Base-by-base conservation (phyloP, 768 basidiomycete genomes). In the Neoboletus brunneissimus region DNA sequence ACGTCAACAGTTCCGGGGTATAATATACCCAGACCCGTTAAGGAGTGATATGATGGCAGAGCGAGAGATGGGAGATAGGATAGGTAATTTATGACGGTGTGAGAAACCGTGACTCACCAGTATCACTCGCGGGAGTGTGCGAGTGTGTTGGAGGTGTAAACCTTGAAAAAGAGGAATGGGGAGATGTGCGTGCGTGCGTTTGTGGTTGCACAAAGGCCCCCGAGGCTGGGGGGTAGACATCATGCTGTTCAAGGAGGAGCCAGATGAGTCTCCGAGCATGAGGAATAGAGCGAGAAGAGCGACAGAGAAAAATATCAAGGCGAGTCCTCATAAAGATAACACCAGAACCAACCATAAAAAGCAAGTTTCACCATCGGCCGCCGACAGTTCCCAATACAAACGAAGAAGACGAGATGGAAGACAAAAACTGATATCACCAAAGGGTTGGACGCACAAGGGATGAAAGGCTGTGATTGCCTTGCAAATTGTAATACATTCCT, bases 51-150 rank as follows among this genome's bases (percentile, higher is more conserved):
- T 12, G 25, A 37, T 23, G 2, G 4, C 8, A 20, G 15, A 37
- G n/a, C 10, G 27, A 4, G n/a, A 53, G n/a, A 23, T 6, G 12
- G 35, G 12, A 45, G 16, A 56, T 25, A 27, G 5, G n/a, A 42
- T 9, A n/a, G 12, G 16, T 5, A 10, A 20, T 2, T 44, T n/a
- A n/a, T 13, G 35, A 37, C 23, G 38, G 5, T 0, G 18, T 13
- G 44, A 47, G 31, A 56, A 48, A 43, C 3, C 1, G 18, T 22
- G 31, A 64, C 69, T 70, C 56, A 72, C 69, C 66, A 2, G 47
- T 23, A 37, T 70, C 69, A 16, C 70, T 70, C 27, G 55, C 56
- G 29, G 68, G 68, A 10, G 68, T 70, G 12, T 61, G 59, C 8
- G 66, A 53, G 20, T 72, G 64, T 3, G 63, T 54, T 29, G 70